Evolutionary conservation across 2,329 filamentous ascomycete genomes (phyloP).

Genomic region (Blastomyces silverae): DNA sequence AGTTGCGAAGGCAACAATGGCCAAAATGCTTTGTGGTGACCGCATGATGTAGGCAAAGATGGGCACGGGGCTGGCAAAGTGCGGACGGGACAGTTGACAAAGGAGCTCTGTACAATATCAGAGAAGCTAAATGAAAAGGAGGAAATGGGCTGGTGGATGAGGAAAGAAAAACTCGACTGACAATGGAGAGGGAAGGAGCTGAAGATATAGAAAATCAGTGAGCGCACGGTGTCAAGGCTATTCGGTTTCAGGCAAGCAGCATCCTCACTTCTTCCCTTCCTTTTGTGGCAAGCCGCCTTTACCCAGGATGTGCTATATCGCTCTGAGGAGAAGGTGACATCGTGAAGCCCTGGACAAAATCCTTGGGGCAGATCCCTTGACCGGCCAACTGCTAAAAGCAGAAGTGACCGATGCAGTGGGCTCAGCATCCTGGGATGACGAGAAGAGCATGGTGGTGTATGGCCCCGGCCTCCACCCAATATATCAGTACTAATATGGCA

Average conservation of each 20-base stretch:
- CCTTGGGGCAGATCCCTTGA: no score
- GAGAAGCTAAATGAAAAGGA: neutral
- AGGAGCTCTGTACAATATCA: neutral
- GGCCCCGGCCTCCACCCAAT: neutral
- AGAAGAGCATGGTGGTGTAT: neutral
- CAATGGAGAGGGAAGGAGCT: neutral
- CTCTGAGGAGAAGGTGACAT: neutral
- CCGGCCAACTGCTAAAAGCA: neutral
- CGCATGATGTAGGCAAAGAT: neutral
- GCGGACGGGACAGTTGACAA: neutral
- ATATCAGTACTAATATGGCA: neutral
- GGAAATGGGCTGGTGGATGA: neutral
- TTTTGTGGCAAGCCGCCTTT: neutral
- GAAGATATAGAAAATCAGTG: conserved; percentile 4
- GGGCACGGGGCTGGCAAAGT: neutral
- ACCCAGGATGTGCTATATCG: neutral
- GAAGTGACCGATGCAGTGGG: neutral
- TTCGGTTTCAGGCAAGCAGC: neutral
- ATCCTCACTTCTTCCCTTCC: neutral
- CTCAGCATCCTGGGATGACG: neutral
- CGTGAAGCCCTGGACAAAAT: neutral
- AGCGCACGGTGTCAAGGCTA: neutral
- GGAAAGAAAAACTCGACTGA: neutral
- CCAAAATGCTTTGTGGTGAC: conserved; percentile 23
- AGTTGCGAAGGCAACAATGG: conserved; percentile 17